Conservation (phyloP, 495 filamentous ascomycete genomes). For the Tuber brumale region DNA sequence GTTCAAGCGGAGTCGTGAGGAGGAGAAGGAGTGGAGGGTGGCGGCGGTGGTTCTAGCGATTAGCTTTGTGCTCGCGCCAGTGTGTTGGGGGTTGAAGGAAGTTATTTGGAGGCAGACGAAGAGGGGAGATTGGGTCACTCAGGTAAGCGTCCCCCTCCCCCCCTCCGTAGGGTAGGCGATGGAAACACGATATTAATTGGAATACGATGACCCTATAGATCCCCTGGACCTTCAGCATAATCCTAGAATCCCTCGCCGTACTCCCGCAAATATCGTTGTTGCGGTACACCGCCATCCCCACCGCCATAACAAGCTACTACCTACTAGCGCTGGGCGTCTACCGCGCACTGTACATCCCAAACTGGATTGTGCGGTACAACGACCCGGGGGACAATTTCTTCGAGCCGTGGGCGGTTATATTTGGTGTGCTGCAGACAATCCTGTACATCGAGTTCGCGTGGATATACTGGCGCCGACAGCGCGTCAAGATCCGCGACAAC, state of each 20-base stretch:
- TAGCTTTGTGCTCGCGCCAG: slow-evolving; percentile 58
- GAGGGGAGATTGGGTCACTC: neutral
- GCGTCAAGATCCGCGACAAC: slow-evolving; percentile 86
- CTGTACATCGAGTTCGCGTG: slow-evolving; percentile 93
- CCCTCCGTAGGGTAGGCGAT: neutral
- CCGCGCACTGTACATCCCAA: slow-evolving; percentile 81
- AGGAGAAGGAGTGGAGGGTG: slow-evolving; percentile 85
- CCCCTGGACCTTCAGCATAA: slow-evolving; percentile 76
- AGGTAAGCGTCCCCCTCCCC: neutral
- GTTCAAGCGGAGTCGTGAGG: slow-evolving; percentile 79
- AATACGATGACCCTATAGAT: slow-evolving; percentile 47
- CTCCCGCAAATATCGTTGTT: slow-evolving; percentile 87
- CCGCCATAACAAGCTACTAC: slow-evolving; percentile 93
- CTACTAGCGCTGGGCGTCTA: slow-evolving; percentile 82
- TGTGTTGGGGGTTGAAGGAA: slow-evolving; percentile 48
- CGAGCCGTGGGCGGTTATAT: slow-evolving; percentile 69
- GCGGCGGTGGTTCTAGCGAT: slow-evolving; percentile 56
- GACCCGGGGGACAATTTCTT: slow-evolving; percentile 52
- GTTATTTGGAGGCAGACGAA: slow-evolving; percentile 23
- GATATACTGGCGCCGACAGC: slow-evolving; percentile 90
- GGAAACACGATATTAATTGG: slow-evolving; percentile 5
- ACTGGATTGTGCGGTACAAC: slow-evolving; percentile 71
- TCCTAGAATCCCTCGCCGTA: slow-evolving; percentile 84
- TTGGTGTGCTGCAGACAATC: slow-evolving; percentile 82
- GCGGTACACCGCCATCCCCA: slow-evolving; percentile 88